phyloP scores from a whole-genome alignment of 2,329 filamentous ascomycete genomes.

The Zasmidium citrigriseum region DNA sequence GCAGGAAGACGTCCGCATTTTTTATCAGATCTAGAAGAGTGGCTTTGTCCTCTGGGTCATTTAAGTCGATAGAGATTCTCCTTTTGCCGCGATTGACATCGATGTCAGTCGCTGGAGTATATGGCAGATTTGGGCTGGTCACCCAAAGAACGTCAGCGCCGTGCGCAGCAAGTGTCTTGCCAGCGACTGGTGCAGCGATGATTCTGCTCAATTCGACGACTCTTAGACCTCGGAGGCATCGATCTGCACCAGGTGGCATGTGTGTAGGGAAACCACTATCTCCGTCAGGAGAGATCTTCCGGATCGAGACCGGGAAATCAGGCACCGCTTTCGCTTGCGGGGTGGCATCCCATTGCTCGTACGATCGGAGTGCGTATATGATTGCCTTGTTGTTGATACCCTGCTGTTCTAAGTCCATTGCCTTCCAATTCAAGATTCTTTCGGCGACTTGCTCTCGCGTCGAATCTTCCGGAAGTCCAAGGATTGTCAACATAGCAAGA shows the following conservation, averaged over 20 bases:
- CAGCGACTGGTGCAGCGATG: conserved; percentile 32
- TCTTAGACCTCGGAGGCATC: conserved; percentile 41
- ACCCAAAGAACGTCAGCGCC: conserved; percentile 35
- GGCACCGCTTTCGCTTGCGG: conserved; percentile 49
- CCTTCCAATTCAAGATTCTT: conserved; percentile 43
- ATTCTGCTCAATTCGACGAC: conserved; percentile 32
- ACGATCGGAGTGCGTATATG: conserved; percentile 53
- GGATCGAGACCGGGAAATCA: conserved; percentile 50
- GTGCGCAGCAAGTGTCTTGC: conserved; percentile 32
- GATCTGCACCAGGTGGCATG: conserved; percentile 26
- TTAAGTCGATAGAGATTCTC: conserved; percentile 38
- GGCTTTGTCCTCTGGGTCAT: conserved; percentile 24
- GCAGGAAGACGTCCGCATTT: conserved; percentile 46
- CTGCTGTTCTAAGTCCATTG: conserved; percentile 51
- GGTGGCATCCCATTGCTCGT: conserved; percentile 53
- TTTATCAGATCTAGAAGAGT: conserved; percentile 36
- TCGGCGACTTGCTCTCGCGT: conserved; percentile 42
- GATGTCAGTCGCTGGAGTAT: conserved; percentile 29
- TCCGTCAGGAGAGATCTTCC: conserved; percentile 33
- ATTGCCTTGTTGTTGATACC: conserved; percentile 46
- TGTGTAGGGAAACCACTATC: conserved; percentile 22
- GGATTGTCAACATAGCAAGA: conserved; percentile 44
- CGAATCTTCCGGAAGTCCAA: conserved; percentile 41
- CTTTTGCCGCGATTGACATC: conserved; percentile 31
- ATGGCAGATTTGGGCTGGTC: conserved; percentile 28